Conservation (phyloP, 345 rosid species). For the Cochlearia excelsa region DNA sequence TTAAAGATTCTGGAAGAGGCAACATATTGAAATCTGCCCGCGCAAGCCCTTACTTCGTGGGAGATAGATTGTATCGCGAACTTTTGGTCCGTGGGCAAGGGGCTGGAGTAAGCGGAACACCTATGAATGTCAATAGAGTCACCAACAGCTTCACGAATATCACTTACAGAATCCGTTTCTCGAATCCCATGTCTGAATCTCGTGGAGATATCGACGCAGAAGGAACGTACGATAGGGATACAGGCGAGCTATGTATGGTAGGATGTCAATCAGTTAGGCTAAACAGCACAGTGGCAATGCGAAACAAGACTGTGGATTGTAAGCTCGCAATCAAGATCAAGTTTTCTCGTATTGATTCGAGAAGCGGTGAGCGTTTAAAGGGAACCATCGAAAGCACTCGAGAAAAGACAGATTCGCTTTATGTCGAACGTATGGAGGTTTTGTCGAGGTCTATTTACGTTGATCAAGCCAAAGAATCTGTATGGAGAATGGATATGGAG, state of each 20-base stretch:
- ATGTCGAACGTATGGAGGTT: slow-evolving; percentile 54
- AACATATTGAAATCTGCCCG: slow-evolving; percentile 41
- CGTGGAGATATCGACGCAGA: slow-evolving; percentile 61
- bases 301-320: slow-evolving; percentile 53
- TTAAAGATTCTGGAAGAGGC: slow-evolving; percentile 45
- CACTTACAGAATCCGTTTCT: slow-evolving; percentile 57
- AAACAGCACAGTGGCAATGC: slow-evolving; percentile 22
- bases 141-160: slow-evolving; percentile 49
- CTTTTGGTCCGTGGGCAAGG: slow-evolving; percentile 18
- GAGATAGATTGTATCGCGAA: slow-evolving; percentile 38
- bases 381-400: slow-evolving; percentile 72
- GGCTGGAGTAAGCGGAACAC: slow-evolving; percentile 14
- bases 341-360: slow-evolving; percentile 57
- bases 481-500: slow-evolving; percentile 94
- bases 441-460: slow-evolving; percentile 54
- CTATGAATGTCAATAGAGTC: slow-evolving; percentile 29
- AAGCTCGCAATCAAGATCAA: slow-evolving; percentile 49
- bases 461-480: slow-evolving; percentile 63
- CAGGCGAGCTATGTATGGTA: slow-evolving; percentile 78
- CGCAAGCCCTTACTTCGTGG: slow-evolving; percentile 66
- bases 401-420: slow-evolving; percentile 56
- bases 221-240: slow-evolving; percentile 60
- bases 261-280: slow-evolving; percentile 55
- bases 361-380: slow-evolving; percentile 44
- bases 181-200: slow-evolving; percentile 27